Conservation (phyloP, 306 rosid species). For the Hylodesmum podocarpum region DNA sequence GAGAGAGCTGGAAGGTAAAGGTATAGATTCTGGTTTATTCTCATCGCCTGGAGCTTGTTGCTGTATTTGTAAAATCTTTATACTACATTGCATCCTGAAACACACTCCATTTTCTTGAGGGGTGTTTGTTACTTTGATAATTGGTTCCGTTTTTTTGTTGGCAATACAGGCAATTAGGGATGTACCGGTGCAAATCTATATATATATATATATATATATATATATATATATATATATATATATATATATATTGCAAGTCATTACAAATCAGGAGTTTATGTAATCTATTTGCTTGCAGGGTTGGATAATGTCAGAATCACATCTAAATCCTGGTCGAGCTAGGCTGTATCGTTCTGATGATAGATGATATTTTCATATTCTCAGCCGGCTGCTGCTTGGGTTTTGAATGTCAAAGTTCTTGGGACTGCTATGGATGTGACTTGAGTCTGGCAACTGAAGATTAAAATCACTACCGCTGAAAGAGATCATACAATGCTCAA, state of each 20-base stretch:
- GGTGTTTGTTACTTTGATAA: background rate
- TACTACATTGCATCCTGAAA: background rate
- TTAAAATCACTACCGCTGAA: slow-evolving; percentile 21
- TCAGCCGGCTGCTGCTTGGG: slow-evolving; percentile 35
- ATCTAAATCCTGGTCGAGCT: slow-evolving; percentile 93
- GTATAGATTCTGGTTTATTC: background rate
- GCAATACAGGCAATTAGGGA: background rate
- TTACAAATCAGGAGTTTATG: background rate
- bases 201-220: no score
- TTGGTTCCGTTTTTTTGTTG: background rate
- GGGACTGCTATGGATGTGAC: slow-evolving; percentile 22
- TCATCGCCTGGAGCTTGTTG: background rate
- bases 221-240: no score
- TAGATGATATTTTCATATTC: slow-evolving; percentile 28
- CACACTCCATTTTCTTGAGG: background rate
- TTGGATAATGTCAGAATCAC: slow-evolving; percentile 95
- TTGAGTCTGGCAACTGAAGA: slow-evolving; percentile 1
- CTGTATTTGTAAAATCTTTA: background rate
- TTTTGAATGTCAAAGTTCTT: slow-evolving; percentile 12
- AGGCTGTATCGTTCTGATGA: slow-evolving; percentile 54
- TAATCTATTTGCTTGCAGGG: slow-evolving; percentile 56
- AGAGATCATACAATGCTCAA: slow-evolving; percentile 13
- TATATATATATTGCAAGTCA: background rate
- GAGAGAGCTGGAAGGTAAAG: background rate
- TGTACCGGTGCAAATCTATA: background rate